These are phyloP conservation scores for Fusarium tuaranense DNA, from an alignment of 2,329 filamentous ascomycete species.

Conservation along the genomic window DNA sequence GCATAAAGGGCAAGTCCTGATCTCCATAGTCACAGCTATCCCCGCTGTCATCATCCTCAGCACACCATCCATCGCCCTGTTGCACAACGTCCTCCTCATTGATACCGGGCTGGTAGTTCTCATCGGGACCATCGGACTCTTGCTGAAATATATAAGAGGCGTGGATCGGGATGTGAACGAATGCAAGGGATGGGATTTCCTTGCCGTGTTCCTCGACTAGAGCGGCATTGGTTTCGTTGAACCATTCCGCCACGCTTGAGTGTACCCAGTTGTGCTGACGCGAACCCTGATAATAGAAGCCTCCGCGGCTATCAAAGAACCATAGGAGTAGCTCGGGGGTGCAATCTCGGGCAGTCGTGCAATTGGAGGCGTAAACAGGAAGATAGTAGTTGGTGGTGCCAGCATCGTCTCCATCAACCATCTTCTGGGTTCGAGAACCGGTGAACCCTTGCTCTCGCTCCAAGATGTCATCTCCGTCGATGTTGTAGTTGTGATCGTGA, in stretches of 20 bases:
- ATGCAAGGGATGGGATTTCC: constrained; percentile 58
- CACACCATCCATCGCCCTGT: constrained; percentile 59
- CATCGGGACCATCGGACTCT: constrained; percentile 47
- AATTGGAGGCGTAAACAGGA: constrained; percentile 55
- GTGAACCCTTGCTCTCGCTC: constrained; percentile 53
- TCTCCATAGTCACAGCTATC: constrained; percentile 56
- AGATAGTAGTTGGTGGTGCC: constrained; percentile 63
- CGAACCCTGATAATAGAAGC: constrained; percentile 59
- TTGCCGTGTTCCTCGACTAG: constrained; percentile 45
- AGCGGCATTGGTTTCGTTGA: constrained; percentile 46
- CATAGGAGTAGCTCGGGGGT: constrained; percentile 67
- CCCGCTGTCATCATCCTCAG: constrained; percentile 50
- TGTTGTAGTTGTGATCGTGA: constrained; percentile 72
- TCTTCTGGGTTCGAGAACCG: constrained; percentile 54
- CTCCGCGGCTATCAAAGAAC: constrained; percentile 78
- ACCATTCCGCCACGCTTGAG: constrained; percentile 58
- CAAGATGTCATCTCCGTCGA: constrained; percentile 60
- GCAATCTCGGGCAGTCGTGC: constrained; percentile 46
- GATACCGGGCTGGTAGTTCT: constrained; percentile 56
- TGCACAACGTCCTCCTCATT: constrained; percentile 58
- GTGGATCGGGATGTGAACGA: constrained; percentile 62
- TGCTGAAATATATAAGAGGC: constrained; percentile 55
- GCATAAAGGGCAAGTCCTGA: constrained; percentile 73
- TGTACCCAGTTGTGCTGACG: constrained; percentile 58
- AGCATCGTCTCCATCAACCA: constrained; percentile 52